Evolutionary conservation across 106 monocot genomes (phyloP), one percentile per base, ranked within the genome.

Genomic region (Dioscorea zingiberensis): DNA sequence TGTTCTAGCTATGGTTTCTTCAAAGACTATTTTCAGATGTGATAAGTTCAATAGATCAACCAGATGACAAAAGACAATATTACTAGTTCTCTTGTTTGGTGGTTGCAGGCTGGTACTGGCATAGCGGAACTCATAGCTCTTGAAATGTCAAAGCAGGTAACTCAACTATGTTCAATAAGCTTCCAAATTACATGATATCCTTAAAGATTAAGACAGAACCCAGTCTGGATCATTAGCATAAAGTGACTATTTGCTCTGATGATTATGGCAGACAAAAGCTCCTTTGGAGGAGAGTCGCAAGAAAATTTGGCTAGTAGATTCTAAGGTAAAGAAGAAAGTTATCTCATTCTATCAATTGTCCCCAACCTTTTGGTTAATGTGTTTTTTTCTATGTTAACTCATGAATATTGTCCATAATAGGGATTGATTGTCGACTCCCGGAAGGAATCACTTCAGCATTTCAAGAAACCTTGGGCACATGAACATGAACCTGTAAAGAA

Each of bases 391-490:
- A 51, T 46, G 5, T 30, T 29, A 22, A 59, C 10, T 21, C 46
- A 24, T 23, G 3, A 12, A 30, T 11, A 13, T 23, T 69, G 27
- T 23, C 44, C 10, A 56, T 17, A 62, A 5, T 56, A 91, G 90
- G 90, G 90, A 21, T 69, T 91, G 73, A 87, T 93, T 64, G 82
- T 93, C 26, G 61, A 21, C 25, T 82, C 84, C 13, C 65, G 86
- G 10, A 79, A 63, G 64, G 81, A 87, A 7, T 76, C 90, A 47
- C 80, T 91, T 38, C 86, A 86, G 55, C 77, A 75, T 59, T 91
- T 91, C 67, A 91, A 91, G 77, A 77, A 83, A 60, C 86, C 86
- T 59, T 91, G 90, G 90, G 90, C 90, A 27, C 90, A 91, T 80
- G 86, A 91, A 16, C 86, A 86, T 75, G 83, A 86, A 67, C 90